Evolutionary conservation across 2,329 filamentous ascomycete genomes (phyloP).

Genomic region (Cladosporium phlei): DNA sequence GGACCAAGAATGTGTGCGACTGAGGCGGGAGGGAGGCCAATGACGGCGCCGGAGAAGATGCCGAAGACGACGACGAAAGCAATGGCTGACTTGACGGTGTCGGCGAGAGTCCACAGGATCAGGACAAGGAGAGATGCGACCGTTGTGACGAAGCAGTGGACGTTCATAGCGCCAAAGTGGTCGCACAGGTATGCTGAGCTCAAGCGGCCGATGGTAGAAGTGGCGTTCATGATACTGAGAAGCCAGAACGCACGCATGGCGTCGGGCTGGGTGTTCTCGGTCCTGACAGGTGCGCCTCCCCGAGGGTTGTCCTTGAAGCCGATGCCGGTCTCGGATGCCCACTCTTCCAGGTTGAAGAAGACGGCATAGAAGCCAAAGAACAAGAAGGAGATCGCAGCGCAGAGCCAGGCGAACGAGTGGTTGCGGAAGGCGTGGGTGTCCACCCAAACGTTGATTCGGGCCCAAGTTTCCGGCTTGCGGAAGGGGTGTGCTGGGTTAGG

Average conservation of each 20-base stretch:
- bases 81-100: slow-evolving; percentile 36
- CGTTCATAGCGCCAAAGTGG: slow-evolving; percentile 41
- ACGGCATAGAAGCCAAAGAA: slow-evolving; percentile 51
- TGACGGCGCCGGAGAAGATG: slow-evolving; percentile 45
- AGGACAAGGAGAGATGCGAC: slow-evolving; percentile 41
- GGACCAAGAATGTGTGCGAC: slow-evolving; percentile 43
- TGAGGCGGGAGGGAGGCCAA: slow-evolving; percentile 47
- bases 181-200: slow-evolving; percentile 43
- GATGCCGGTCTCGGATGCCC: slow-evolving; percentile 42
- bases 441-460: slow-evolving; percentile 33
- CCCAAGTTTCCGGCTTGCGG: slow-evolving; percentile 38
- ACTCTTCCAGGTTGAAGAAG: slow-evolving; percentile 52
- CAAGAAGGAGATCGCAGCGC: slow-evolving; percentile 42
- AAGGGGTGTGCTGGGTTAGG: slow-evolving; percentile 41
- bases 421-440: slow-evolving; percentile 43
- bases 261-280: slow-evolving; percentile 22
- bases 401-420: slow-evolving; percentile 41
- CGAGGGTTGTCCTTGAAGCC: slow-evolving; percentile 33
- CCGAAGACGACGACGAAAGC: slow-evolving; percentile 48
- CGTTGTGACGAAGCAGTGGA: slow-evolving; percentile 41
- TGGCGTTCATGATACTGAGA: slow-evolving; percentile 47
- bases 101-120: slow-evolving; percentile 41
- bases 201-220: slow-evolving; percentile 44
- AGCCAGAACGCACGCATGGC: slow-evolving; percentile 46
- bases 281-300: slow-evolving; percentile 17